Evolutionary conservation across 495 filamentous ascomycete species (phyloP).

Genomic region (Penicillium herquei): DNA sequence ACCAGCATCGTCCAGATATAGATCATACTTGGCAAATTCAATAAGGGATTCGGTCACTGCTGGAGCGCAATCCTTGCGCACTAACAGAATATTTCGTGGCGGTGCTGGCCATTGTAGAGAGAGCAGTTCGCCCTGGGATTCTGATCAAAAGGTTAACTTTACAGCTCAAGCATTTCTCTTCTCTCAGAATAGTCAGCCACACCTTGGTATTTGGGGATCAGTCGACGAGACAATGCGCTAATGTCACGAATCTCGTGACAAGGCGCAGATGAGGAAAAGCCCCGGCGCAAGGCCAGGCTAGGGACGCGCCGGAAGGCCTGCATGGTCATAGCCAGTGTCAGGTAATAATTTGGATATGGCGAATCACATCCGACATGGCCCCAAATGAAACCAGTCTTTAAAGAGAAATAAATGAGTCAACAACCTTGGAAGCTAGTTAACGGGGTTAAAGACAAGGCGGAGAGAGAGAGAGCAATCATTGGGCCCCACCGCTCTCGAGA

Average conservation of each 20-base stretch:
- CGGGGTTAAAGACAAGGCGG: background rate
- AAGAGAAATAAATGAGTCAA: background rate
- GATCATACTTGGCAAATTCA: slow-evolving; percentile 66
- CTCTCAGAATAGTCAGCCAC: slow-evolving; percentile 13
- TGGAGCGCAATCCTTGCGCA: slow-evolving; percentile 78
- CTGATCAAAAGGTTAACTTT: slow-evolving; percentile 28
- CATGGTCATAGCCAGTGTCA: slow-evolving; percentile 14
- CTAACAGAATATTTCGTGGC: slow-evolving; percentile 84
- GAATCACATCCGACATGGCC: background rate
- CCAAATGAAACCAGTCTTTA: background rate
- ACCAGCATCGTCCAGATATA: background rate
- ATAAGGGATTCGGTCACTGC: slow-evolving; percentile 69
- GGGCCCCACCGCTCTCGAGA: slow-evolving; percentile 11
- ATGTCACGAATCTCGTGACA: slow-evolving; percentile 45
- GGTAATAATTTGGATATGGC: background rate
- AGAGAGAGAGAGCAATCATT: background rate
- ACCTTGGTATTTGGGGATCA: slow-evolving; percentile 55
- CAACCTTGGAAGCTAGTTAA: background rate
- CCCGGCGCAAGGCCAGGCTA: slow-evolving; percentile 14
- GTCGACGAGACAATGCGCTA: slow-evolving; percentile 36
- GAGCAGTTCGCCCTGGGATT: slow-evolving; percentile 64
- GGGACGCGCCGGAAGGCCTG: slow-evolving; percentile 10
- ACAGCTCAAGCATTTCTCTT: too few relatives aligned
- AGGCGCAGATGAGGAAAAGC: slow-evolving; percentile 41
- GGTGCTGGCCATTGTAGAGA: slow-evolving; percentile 86